Evolutionary conservation across 2,329 filamentous ascomycete species (phyloP), one percentile per base, ranked within the genome.

Genomic region (Fusarium sacchari): DNA sequence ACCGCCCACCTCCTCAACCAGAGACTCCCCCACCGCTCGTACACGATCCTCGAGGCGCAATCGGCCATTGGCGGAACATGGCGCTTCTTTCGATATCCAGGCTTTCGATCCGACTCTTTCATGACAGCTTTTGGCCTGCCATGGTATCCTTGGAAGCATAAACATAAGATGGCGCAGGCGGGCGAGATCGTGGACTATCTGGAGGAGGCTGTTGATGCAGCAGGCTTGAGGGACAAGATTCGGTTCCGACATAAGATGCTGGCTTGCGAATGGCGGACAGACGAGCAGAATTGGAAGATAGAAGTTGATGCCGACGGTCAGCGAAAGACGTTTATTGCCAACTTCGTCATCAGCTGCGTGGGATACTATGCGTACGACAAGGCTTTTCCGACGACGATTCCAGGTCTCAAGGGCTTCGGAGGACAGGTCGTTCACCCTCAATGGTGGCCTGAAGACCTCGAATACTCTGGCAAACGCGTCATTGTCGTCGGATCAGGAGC

Each of bases 401-500:
- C 93, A 0, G 92, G 92, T 1, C 84, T 95, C 17, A 85, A 91
- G 3, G 84, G 85, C 24, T 95, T 95, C 83, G 87, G 86, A 62
- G 92, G 92, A 37, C 80, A 85, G 36, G 84, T 90, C 12, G 83
- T 92, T 9, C 92, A 94, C 71, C 92, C 92, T 0, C 92, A 94
- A 76, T 94, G 92, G 85, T 96, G 93, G 93, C 92, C 92, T 0
- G 84, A 91, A 63, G 86, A 90, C 53, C 83, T 93, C 43, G 88
- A 93, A 76, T 92, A 92, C 79, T 81, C 85, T 11, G 85, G 86
- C 79, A 94, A 95, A 81, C 88, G 89, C 49, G 85, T 96, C 28
- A 87, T 94, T 47, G 86, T 96, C 65, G 89, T 96, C 70, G 94
- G 94, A 22, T 92, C 89, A 22, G 94, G 94, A 13, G 94, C 94